Conservation (phyloP, 306 rosid species). For the Prunus davidiana region DNA sequence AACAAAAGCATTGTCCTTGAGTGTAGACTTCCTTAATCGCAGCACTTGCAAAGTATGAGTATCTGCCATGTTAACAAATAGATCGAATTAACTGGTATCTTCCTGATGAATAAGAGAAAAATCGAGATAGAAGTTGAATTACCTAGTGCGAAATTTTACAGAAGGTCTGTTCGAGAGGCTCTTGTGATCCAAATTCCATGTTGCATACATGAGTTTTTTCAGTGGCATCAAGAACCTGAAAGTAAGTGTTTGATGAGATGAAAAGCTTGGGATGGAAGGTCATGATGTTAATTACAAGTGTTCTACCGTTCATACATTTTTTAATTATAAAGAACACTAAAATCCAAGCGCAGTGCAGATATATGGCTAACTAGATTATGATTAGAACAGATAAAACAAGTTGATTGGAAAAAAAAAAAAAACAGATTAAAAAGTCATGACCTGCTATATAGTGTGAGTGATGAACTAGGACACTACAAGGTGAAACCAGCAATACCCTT, state of each 20-base stretch:
- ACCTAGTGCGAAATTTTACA: constrained; percentile 41
- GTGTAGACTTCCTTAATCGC: constrained; percentile 37
- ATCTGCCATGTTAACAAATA: constrained; percentile 36
- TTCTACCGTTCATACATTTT: too few species aligned
- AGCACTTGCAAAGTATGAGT: constrained; percentile 40
- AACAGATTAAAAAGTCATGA: too few species aligned
- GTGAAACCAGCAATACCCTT: too few species aligned
- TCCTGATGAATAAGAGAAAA: not conserved
- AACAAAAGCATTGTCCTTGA: constrained; percentile 43
- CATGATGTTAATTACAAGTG: not conserved
- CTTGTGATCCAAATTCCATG: constrained; percentile 32
- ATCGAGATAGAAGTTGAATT: constrained; percentile 1
- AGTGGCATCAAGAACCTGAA: constrained; percentile 53
- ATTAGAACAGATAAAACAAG: too few species aligned
- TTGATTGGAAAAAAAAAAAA: too few species aligned
- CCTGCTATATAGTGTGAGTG: too few species aligned
- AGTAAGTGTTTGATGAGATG: constrained; percentile 12
- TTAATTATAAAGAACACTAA: too few species aligned
- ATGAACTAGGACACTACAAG: too few species aligned
- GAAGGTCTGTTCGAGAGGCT: constrained; percentile 34
- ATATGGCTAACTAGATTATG: too few species aligned
- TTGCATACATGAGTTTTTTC: constrained; percentile 23
- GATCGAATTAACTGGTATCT: not conserved
- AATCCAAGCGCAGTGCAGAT: too few species aligned
- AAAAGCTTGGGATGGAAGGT: not conserved